Conservation (phyloP, 73 alveolate genomes). For the Stentor roeselii region DNA sequence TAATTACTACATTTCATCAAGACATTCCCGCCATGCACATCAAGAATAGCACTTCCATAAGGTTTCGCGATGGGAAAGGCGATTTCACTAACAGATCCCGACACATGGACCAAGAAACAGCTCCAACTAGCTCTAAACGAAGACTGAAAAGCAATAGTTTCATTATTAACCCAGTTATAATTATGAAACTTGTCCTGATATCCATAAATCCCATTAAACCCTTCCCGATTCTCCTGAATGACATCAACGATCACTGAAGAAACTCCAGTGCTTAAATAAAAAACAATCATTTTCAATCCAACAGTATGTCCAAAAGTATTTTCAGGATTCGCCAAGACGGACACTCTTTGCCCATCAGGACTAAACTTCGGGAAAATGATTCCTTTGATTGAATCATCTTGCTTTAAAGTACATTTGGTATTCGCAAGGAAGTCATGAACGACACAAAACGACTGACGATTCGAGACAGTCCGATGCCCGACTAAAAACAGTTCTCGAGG, state of each 20-base stretch:
- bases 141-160: background rate
- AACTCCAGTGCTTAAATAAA: background rate
- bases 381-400: background rate
- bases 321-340: background rate
- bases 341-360: background rate
- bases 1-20: background rate
- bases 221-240: background rate
- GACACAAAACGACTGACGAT: background rate
- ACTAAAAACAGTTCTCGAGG: background rate
- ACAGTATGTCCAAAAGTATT: background rate
- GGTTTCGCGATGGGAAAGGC: background rate
- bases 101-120: background rate
- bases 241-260: background rate
- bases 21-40: background rate
- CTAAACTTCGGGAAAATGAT: background rate
- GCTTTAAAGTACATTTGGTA: background rate
- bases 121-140: background rate
- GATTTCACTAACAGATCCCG: background rate
- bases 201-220: slow-evolving; percentile 22
- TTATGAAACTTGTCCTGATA: background rate
- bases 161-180: background rate
- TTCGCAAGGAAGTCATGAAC: background rate
- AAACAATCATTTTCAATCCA: background rate
- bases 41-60: background rate
- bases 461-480: background rate